Percentiles rank a stretch among this genome's conserved stretches.
Evolutionary conservation across 2,329 filamentous ascomycete species (phyloP).

Genomic region (Fusarium sp.): DNA sequence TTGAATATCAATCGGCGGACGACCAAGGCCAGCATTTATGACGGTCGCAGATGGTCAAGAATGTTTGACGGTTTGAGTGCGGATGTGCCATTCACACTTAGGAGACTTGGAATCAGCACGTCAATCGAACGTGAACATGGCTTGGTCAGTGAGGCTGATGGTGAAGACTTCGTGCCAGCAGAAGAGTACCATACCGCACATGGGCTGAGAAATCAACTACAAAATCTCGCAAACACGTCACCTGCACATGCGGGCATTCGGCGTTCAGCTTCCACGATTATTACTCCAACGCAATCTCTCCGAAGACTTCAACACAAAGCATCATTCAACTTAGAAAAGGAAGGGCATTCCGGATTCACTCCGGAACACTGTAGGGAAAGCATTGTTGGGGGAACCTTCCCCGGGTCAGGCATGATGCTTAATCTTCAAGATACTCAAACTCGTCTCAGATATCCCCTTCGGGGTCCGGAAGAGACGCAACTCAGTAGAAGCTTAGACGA

Average conservation of each 20-base stretch:
- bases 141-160: background rate
- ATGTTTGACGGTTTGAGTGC: conserved; percentile 23
- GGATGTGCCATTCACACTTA: conserved; percentile 15
- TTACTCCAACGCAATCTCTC: conserved; percentile 44
- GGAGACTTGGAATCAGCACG: conserved; percentile 14
- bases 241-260: conserved; percentile 23
- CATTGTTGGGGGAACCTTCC: background rate
- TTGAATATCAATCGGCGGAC: conserved; percentile 41
- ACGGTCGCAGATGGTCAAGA: conserved; percentile 35
- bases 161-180: background rate
- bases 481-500: conserved; percentile 5
- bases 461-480: conserved; percentile 1
- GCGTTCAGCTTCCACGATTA: conserved; percentile 30
- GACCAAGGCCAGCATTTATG: conserved; percentile 9
- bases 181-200: conserved; percentile 16
- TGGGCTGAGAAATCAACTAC: conserved; percentile 12
- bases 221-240: conserved; percentile 2
- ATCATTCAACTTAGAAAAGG: conserved; percentile 34
- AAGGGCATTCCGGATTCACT: conserved; percentile 44
- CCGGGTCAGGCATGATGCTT: conserved; percentile 35
- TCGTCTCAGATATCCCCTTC: conserved; percentile 22
- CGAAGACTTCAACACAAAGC: conserved; percentile 21
- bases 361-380: conserved; percentile 29
- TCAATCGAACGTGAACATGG: background rate
- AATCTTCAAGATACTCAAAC: conserved; percentile 32